A percentile compares a stretch with the other conserved stretches of the same genome.
Conservation (phyloP, 148 eudicot genomes). For the Fagopyrum esculentum region DNA sequence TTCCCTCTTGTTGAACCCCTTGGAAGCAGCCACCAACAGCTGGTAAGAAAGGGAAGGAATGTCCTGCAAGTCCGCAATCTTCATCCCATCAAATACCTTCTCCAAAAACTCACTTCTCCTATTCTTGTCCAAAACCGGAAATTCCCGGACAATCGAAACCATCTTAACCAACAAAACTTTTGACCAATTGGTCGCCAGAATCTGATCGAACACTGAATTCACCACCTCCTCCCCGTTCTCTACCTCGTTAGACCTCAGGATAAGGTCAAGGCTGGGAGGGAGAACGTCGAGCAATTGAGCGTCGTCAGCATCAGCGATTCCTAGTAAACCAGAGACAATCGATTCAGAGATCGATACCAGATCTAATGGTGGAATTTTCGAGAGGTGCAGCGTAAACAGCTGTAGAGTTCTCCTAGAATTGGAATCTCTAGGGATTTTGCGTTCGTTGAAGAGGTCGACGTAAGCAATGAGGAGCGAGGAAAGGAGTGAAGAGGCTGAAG, state of each 20-base stretch:
- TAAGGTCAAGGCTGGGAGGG: constrained; percentile 29
- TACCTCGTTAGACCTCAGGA: constrained; percentile 21
- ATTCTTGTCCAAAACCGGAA: constrained; percentile 26
- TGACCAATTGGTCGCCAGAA: constrained; percentile 32
- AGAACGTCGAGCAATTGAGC: constrained; percentile 35
- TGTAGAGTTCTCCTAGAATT: constrained; percentile 26
- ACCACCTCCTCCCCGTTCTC: constrained; percentile 15
- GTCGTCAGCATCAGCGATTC: constrained; percentile 29
- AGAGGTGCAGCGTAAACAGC: constrained; percentile 27
- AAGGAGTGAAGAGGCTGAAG: constrained; percentile 23
- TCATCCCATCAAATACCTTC: constrained; percentile 39
- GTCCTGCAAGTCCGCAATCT: constrained; percentile 43
- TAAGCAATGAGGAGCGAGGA: constrained; percentile 28
- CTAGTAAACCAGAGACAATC: constrained; percentile 20
- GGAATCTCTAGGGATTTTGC: constrained; percentile 32
- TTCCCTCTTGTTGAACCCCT: constrained; percentile 47
- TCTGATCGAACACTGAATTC: constrained; percentile 20
- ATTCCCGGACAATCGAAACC: constrained; percentile 36
- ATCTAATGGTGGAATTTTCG: constrained; percentile 14
- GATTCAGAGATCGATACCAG: constrained; percentile 23
- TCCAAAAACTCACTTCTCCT: constrained; percentile 30
- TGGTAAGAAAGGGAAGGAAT: constrained; percentile 50
- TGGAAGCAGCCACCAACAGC: constrained; percentile 48
- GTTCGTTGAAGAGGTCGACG: constrained; percentile 29
- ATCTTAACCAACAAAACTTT: constrained; percentile 36